Evolutionary conservation across 139 green algal species (phyloP).

Genomic region (Raphidocelis subcapitata): DNA sequence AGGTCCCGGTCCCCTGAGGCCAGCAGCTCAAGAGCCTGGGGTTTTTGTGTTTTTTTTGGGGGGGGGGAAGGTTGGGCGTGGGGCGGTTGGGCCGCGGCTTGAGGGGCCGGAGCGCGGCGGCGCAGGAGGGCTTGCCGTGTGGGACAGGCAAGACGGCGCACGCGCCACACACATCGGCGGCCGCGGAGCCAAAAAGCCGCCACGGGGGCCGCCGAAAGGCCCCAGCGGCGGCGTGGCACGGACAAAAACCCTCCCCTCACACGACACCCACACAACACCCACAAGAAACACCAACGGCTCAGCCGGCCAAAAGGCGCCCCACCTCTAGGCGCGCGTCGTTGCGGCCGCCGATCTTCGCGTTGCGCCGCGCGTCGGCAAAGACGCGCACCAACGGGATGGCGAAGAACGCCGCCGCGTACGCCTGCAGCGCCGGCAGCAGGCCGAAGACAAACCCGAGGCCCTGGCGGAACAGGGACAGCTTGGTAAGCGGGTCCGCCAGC

Average conservation of each 20-base stretch:
- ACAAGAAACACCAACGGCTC: neutral
- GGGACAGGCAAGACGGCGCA: too few relatives aligned
- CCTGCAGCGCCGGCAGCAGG: conserved; percentile 65
- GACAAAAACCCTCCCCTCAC: neutral
- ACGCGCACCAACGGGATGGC: conserved; percentile 58
- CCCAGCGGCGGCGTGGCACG: too few relatives aligned
- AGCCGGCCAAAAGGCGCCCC: neutral
- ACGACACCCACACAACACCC: neutral
- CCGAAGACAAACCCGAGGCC: conserved; percentile 42
- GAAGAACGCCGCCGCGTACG: conserved; percentile 91
- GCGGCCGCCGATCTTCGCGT: conserved; percentile 69
- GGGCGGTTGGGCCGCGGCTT: neutral
- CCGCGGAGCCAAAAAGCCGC: too few relatives aligned
- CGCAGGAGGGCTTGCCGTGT: neutral
- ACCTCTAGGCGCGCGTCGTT: conserved; percentile 64
- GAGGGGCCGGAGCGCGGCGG: neutral
- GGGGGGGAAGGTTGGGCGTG: neutral
- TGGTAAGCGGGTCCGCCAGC: conserved; percentile 44
- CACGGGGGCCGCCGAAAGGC: too few relatives aligned
- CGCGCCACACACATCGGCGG: too few relatives aligned
- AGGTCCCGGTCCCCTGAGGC: conserved; percentile 6
- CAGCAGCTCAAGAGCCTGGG: conserved; percentile 7
- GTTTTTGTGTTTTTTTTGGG: too few relatives aligned
- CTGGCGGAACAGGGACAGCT: conserved; percentile 36
- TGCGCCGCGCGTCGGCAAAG: conserved; percentile 42